Conservation (phyloP, 352 stramenopile species). For the Saprolegnia diclina region DNA sequence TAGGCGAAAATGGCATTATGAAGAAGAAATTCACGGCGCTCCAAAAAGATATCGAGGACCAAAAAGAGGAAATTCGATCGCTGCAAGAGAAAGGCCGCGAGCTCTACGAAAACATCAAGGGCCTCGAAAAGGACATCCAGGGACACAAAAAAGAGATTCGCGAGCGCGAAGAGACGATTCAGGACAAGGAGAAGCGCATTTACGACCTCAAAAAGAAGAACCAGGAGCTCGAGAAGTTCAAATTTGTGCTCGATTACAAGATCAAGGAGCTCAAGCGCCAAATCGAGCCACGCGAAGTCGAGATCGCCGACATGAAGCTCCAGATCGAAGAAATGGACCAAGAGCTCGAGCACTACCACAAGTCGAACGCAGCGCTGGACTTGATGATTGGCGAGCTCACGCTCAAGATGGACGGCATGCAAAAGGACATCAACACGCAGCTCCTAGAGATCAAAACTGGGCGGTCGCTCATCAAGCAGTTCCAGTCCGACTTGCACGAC, state of each 20-base stretch:
- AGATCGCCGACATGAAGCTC: conserved; percentile 91
- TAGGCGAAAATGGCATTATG: conserved; percentile 89
- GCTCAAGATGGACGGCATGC: conserved; percentile 82
- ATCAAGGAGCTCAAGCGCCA: conserved; percentile 94
- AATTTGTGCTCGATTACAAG: conserved; percentile 96
- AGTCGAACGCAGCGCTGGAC: conserved; percentile 89
- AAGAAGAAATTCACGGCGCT: conserved; percentile 89
- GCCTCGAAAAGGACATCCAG: conserved; percentile 88
- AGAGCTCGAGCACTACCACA: conserved; percentile 93
- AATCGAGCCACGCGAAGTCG: conserved; percentile 91
- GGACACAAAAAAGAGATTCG: conserved; percentile 93
- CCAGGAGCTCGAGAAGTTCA: conserved; percentile 95
- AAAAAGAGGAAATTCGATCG: conserved; percentile 84
- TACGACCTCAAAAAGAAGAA: conserved; percentile 96
- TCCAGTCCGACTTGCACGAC: conserved; percentile 66
- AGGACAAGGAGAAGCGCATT: conserved; percentile 93
- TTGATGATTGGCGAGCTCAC: conserved; percentile 90
- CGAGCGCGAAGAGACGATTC: conserved; percentile 91
- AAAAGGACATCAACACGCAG: conserved; percentile 37
- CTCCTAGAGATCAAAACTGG: conserved; percentile 33
- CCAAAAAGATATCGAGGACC: conserved; percentile 89
- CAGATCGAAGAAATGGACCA: conserved; percentile 95
- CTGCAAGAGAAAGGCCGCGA: conserved; percentile 86
- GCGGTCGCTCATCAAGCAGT: conserved; percentile 64
- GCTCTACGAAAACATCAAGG: conserved; percentile 78